Base-by-base conservation (phyloP, 768 basidiomycete species). In the Austroboletus eburneus region DNA sequence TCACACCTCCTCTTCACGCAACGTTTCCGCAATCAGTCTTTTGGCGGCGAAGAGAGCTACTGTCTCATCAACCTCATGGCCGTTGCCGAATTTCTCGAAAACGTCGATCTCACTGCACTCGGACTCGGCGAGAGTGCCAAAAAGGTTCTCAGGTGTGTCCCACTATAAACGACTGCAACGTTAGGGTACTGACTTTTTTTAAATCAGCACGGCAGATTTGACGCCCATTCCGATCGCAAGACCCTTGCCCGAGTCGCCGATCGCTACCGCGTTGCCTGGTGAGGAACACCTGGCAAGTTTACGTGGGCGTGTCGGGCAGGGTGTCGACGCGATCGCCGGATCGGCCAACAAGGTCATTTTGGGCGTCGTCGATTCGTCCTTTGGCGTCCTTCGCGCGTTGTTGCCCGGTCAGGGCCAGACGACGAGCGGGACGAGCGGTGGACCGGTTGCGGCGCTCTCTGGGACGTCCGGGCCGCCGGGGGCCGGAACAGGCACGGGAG, bases 51-150 rank as follows among this genome's bases (percentile, higher is more conserved):
- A 59, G 89, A 91, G 57, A 84, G 82, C 39, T 99, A 93, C 58
- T 97, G 93, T 48, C 75, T 95, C 33, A 88, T 97, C 64, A 98
- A 96, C 66, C 72, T 96, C 32, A 82, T 94, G 74, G 95, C 95
- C 10, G 93, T 95, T 5, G 90, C 89, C 1, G 94, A 97, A 62
- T 99, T 97, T 64, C 72, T 97, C 42, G 92, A 95, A 69, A 90
- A 93, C 61, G 91, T 97, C 29, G 92, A 97, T 68, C 72, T 96
- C 46, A 84, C 77, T 8, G 79, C 75, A 1, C 69, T 88, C 17
- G 83, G 78, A 1, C 66, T 91, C 6, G 79, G 76, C 6, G 81
- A 83, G 42, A 76, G 75, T 27, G 79, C 80, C 45, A 72, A 71
- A 39, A 72, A 68, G 23, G 73, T 79, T 3, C 63, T 82, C 56